Base-by-base conservation (phyloP, 139 green algal species). In the Haematococcus sp. region DNA sequence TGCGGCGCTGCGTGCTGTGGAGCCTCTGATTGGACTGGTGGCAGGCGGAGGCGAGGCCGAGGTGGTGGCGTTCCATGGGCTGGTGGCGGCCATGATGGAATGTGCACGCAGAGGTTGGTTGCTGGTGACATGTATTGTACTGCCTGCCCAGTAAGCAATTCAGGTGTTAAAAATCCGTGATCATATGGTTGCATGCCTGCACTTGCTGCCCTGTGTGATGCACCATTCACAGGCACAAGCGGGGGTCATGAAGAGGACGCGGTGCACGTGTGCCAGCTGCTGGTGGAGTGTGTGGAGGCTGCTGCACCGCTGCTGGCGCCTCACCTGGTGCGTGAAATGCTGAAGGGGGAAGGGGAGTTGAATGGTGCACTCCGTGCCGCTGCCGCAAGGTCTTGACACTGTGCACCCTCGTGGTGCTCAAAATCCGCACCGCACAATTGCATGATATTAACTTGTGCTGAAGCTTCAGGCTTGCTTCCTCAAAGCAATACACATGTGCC, bases 221-320 rank as follows among this genome's bases (percentile, higher is more conserved):
- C n/a, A n/a, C n/a, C n/a, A n/a, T n/a, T n/a, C n/a, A n/a, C n/a
- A n/a, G 40, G 40, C 40, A 11, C 40, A 13, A 7, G 17, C 30
- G 23, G 16, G 17, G 32, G 32, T 31, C 31, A 54, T 9, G 82
- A 89, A 27, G 79, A 88, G 23, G 58, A 73, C 60, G 81, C 81
- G 46, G 55, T 90, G 25, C 55, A 56, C 17, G 59, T 64, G 9
- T 89, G 79, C 67, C 83, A 93, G 77, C 75, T 88, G 25, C 54
- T 92, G 22, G 73, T 86, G 34, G 88, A 93, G 44, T 64, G 90
- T 11, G 52, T 81, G 33, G 88, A 93, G 75, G 55, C 44, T 25
- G 70, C 82, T 3, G 76, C 80, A 1, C 83, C 87, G 17, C 52
- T 92, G 66, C 65, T 93, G 64, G 73, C 76, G 23, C 78, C 76